phyloP scores from a whole-genome alignment of 805 yeast genomes.

The Pichia rugopelliculosa region DNA sequence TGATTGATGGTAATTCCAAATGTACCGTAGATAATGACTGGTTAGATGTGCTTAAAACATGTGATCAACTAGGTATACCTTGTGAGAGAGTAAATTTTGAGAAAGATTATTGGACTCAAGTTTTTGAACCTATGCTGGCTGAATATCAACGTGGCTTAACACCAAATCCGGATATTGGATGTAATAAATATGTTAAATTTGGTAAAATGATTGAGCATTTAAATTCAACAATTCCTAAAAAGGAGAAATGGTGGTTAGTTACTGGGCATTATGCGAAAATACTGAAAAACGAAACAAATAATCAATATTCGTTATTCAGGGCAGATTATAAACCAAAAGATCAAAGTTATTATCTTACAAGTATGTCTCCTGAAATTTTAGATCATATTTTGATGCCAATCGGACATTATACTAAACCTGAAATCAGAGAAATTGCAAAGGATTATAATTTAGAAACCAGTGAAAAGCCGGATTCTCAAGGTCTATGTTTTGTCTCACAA shows the following conservation, averaged over 20 bases:
- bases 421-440: slow-evolving; percentile 63
- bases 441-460: slow-evolving; percentile 50
- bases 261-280: slow-evolving; percentile 78
- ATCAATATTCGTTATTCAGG: slow-evolving; percentile 43
- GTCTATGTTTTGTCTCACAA: slow-evolving; percentile 82
- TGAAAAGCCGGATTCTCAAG: slow-evolving; percentile 87
- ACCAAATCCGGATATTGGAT: slow-evolving; percentile 91
- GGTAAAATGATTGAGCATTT: slow-evolving; percentile 64
- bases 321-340: slow-evolving; percentile 62
- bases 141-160: slow-evolving; percentile 67
- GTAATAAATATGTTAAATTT: slow-evolving; percentile 81
- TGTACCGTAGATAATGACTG: slow-evolving; percentile 80
- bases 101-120: slow-evolving; percentile 86
- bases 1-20: slow-evolving; percentile 25
- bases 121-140: slow-evolving; percentile 85
- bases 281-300: slow-evolving; percentile 28
- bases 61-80: slow-evolving; percentile 53
- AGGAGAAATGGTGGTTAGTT: slow-evolving; percentile 68
- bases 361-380: slow-evolving; percentile 42
- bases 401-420: slow-evolving; percentile 69
- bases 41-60: slow-evolving; percentile 69
- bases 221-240: slow-evolving; percentile 9
- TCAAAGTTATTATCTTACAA: slow-evolving; percentile 85
- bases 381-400: slow-evolving; percentile 63
- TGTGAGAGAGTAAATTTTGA: slow-evolving; percentile 79